These are phyloP conservation scores for Musa schizocarpa DNA, from an alignment of 176 grass and related monocot species.

Conservation along the genomic window DNA sequence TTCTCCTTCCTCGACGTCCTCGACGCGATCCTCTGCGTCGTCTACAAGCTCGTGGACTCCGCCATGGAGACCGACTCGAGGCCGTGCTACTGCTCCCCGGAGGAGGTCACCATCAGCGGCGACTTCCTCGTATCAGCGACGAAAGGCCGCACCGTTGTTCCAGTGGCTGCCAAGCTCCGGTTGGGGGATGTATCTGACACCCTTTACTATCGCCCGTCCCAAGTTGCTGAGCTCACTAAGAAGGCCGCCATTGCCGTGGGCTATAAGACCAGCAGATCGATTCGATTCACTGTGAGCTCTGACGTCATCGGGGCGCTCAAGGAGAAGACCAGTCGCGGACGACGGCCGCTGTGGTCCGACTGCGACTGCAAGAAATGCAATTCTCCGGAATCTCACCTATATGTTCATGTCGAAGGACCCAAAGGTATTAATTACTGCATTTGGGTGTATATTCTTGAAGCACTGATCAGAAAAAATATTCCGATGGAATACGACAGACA, in stretches of 20 bases:
- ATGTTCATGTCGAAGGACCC: slow-evolving; percentile 63
- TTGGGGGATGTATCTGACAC: slow-evolving; percentile 87
- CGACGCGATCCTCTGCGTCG: slow-evolving; percentile 72
- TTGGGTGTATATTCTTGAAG: not conserved
- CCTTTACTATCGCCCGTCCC: slow-evolving; percentile 55
- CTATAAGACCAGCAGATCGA: not conserved
- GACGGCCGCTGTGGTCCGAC: too few relatives aligned
- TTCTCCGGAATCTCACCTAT: slow-evolving; percentile 47
- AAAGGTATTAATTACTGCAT: slow-evolving; percentile 7
- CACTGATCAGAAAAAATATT: not conserved
- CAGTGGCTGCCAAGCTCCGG: slow-evolving; percentile 48
- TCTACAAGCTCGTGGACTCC: slow-evolving; percentile 82
- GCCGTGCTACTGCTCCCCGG: slow-evolving; percentile 66
- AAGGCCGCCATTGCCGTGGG: slow-evolving; percentile 17
- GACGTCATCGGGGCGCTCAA: slow-evolving; percentile 60
- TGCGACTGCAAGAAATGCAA: too few relatives aligned
- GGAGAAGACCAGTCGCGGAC: not conserved
- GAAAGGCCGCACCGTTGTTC: slow-evolving; percentile 55
- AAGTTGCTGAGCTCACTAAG: slow-evolving; percentile 41
- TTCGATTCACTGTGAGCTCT: slow-evolving; percentile 40
- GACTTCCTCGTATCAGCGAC: slow-evolving; percentile 22
- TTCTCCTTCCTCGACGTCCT: slow-evolving; percentile 74
- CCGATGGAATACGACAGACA: not conserved
- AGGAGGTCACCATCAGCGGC: not conserved
- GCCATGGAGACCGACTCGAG: slow-evolving; percentile 74